Evolutionary conservation across 192 early-diverging fungal genomes (phyloP).

Genomic region (Pilobolus umbonatus): DNA sequence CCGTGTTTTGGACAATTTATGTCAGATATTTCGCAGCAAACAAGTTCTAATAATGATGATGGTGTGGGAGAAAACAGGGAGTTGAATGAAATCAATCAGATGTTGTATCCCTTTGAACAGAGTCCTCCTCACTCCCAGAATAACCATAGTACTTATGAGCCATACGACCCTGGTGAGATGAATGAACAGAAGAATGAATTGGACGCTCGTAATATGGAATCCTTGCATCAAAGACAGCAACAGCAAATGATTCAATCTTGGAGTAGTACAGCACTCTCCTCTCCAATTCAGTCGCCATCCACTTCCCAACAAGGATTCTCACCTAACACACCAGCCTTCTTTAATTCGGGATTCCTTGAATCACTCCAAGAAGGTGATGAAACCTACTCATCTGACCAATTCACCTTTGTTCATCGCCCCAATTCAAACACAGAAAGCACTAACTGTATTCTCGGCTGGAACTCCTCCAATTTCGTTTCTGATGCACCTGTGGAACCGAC

Average conservation of each 20-base stretch:
- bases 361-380: conserved; percentile 45
- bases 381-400: not conserved
- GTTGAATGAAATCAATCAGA: conserved; percentile 11
- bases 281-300: conserved; percentile 1
- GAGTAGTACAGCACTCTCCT: conserved; percentile 26
- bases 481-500: conserved; percentile 3
- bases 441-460: too few species aligned
- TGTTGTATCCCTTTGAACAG: conserved; percentile 6
- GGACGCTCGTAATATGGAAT: too few species aligned
- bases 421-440: too few species aligned
- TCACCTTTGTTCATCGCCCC: too few species aligned
- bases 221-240: not conserved
- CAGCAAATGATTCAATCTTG: conserved; percentile 11
- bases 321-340: conserved; percentile 66
- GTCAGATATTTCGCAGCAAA: not conserved
- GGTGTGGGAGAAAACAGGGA: not conserved
- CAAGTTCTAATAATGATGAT: not conserved
- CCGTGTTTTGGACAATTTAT: too few species aligned
- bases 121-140: too few species aligned
- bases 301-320: conserved; percentile 8
- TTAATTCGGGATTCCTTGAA: conserved; percentile 65
- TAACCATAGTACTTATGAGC: too few species aligned
- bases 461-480: too few species aligned
- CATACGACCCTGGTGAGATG: too few species aligned
- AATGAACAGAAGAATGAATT: too few species aligned